Evolutionary conservation across 2,329 filamentous ascomycete genomes (phyloP).

Genomic region (Fusarium brevicatenulatum): DNA sequence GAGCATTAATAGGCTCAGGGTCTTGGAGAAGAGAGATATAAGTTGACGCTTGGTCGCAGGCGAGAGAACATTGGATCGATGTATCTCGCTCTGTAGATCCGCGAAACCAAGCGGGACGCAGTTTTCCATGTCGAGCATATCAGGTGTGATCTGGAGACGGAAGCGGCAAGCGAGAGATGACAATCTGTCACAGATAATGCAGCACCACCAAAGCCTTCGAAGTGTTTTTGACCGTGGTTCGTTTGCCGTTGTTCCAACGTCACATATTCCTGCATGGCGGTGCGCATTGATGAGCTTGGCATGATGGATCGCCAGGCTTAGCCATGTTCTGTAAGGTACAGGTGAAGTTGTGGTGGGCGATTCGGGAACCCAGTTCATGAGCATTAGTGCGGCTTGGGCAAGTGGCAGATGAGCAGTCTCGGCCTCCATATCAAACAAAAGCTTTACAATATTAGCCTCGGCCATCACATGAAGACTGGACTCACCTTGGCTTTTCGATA

Average conservation of each 20-base stretch:
- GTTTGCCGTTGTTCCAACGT: not conserved
- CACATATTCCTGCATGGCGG: not conserved
- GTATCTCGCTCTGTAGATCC: not conserved
- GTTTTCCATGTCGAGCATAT: not conserved
- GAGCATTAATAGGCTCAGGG: not conserved
- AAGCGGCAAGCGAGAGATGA: not conserved
- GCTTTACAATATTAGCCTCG: not conserved
- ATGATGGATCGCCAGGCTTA: not conserved
- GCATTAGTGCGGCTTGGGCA: not conserved
- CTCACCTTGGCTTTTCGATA: not conserved
- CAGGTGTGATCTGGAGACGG: not conserved
- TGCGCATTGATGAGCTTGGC: not conserved
- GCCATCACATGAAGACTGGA: fast-evolving
- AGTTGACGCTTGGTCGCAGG: not conserved
- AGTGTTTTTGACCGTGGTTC: not conserved
- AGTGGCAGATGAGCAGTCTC: not conserved
- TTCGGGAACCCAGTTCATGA: not conserved
- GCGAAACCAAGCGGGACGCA: not conserved
- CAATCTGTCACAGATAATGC: not conserved
- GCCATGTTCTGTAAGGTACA: not conserved
- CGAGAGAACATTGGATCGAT: not conserved
- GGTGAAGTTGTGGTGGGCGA: not conserved
- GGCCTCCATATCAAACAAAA: not conserved
- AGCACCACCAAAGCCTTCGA: not conserved
- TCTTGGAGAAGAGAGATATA: not conserved